Conservation (phyloP, 495 filamentous ascomycete genomes). For the Collariella sp. region DNA sequence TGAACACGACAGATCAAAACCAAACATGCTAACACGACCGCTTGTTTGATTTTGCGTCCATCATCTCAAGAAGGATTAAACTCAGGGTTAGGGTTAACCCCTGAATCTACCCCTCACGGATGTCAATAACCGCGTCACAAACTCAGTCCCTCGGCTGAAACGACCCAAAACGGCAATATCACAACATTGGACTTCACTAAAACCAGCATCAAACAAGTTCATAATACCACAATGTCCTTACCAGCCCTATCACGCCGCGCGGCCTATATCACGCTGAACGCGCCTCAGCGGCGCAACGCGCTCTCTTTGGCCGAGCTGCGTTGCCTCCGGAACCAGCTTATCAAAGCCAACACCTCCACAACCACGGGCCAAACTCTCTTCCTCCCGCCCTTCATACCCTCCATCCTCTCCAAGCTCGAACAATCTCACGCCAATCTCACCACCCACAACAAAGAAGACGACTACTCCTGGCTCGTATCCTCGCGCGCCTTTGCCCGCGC, state of each 20-base stretch:
- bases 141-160: neutral
- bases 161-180: neutral
- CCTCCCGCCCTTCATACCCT: conserved; percentile 20
- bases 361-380: conserved; percentile 9
- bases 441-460: neutral
- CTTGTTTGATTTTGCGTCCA: neutral
- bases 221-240: neutral
- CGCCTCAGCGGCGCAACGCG: conserved; percentile 14
- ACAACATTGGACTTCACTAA: neutral
- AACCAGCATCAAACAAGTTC: neutral
- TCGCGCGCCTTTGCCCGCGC: conserved; percentile 10
- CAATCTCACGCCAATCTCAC: neutral
- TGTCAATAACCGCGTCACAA: neutral
- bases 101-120: neutral
- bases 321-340: conserved; percentile 17
- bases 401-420: conserved; percentile 5
- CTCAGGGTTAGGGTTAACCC: neutral
- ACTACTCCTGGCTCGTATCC: conserved; percentile 20
- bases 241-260: conserved; percentile 4
- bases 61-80: neutral
- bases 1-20: too few species aligned
- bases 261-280: conserved; percentile 11
- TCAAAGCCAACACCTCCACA: conserved; percentile 17
- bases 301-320: conserved; percentile 19
- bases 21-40: too few species aligned